A percentile compares a stretch with the other conserved stretches of the same genome.
These are phyloP conservation scores for Aspergillus sp. DNA, from an alignment of 2,329 filamentous ascomycete species.

Conservation along the genomic window DNA sequence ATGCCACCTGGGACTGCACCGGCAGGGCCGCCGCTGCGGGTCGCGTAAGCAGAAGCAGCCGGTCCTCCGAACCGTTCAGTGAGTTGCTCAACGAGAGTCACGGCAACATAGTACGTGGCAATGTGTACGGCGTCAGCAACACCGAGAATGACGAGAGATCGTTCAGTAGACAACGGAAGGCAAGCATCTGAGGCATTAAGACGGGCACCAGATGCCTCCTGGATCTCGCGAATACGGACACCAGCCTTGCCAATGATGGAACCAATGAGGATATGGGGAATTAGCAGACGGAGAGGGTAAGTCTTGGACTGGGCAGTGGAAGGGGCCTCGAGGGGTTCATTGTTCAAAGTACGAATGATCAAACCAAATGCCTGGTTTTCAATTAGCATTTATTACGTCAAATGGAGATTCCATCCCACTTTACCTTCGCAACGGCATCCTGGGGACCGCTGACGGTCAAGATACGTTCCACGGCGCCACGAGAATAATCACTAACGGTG, in stretches of 20 bases:
- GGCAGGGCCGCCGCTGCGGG: conserved; percentile 83
- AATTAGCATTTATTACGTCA: conserved; percentile 7
- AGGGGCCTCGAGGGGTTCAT: conserved; percentile 78
- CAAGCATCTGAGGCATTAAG: conserved; percentile 95
- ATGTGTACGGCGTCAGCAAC: conserved; percentile 98
- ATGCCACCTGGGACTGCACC: conserved; percentile 93
- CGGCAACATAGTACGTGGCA: conserved; percentile 96
- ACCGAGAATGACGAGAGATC: conserved; percentile 94
- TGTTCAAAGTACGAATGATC: conserved; percentile 96
- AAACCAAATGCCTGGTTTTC: conserved; percentile 74
- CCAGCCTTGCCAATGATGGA: conserved; percentile 98
- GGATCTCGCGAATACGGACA: conserved; percentile 92
- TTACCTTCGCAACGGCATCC: conserved; percentile 91
- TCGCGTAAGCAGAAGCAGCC: conserved; percentile 94
- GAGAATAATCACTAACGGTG: conserved; percentile 96
- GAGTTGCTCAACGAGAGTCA: conserved; percentile 93
- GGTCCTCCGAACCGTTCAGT: conserved; percentile 95
- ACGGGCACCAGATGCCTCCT: conserved; percentile 91
- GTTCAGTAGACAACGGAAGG: conserved; percentile 87
- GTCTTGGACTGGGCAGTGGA: conserved; percentile 94
- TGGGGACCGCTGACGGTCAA: conserved; percentile 94
- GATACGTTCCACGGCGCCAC: conserved; percentile 94
- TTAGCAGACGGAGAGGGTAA: conserved; percentile 87
- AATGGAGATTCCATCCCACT: conserved; percentile 21
- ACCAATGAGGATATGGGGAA: conserved; percentile 94